These are phyloP conservation scores for Brassica hybrid DNA, from an alignment of 441 rosid species.

Conservation along the genomic window DNA sequence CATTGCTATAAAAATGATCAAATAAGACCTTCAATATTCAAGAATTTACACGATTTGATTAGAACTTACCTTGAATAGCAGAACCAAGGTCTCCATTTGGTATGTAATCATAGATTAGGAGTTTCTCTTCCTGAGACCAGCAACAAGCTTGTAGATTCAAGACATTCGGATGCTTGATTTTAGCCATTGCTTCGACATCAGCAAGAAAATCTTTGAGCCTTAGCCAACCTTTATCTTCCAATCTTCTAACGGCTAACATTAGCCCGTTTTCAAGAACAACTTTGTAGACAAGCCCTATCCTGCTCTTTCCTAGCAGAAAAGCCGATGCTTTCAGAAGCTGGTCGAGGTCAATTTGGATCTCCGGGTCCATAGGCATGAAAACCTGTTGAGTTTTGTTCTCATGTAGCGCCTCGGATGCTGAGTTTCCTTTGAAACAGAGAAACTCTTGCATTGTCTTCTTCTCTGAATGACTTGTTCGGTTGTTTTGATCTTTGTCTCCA, in stretches of 20 bases:
- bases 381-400: constrained; percentile 52
- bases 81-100: constrained; percentile 61
- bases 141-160: constrained; percentile 69
- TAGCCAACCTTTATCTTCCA: constrained; percentile 56
- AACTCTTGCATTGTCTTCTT: constrained; percentile 47
- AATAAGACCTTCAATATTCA: no score
- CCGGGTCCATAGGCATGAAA: constrained; percentile 53
- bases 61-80: constrained; percentile 58
- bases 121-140: constrained; percentile 70
- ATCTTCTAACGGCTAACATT: constrained; percentile 59
- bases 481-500: constrained; percentile 19
- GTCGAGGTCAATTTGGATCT: constrained; percentile 57
- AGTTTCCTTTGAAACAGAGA: constrained; percentile 49
- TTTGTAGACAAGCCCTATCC: constrained; percentile 63
- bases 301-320: constrained; percentile 67
- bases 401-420: constrained; percentile 40
- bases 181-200: constrained; percentile 66
- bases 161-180: constrained; percentile 62
- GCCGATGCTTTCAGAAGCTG: constrained; percentile 72
- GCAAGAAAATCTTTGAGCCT: constrained; percentile 65
- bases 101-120: constrained; percentile 64
- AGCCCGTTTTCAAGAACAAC: constrained; percentile 59
- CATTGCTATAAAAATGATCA: no score
- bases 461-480: constrained; percentile 31
- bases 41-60: not conserved